Base-by-base conservation (phyloP, 2,329 filamentous ascomycete species). In the Erysiphe pulchra region DNA sequence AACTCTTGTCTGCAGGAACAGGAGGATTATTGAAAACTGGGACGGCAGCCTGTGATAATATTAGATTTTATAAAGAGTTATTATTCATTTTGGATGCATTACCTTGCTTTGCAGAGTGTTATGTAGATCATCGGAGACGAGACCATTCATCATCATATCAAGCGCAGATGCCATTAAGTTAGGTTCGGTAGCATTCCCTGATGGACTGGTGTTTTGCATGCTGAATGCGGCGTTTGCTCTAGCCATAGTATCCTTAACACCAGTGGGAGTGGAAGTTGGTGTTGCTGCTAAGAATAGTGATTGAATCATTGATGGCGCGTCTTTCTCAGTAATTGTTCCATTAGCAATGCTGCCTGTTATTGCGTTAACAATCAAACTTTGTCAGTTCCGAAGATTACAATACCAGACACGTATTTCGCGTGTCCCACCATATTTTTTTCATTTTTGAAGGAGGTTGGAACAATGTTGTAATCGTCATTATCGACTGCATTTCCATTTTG, bases 1-100 rank as follows among this genome's bases (percentile, higher is more conserved):
- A 37, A 56, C 57, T 48, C 58, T 59, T 1, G 62, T 65, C 37
- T 60, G 68, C 17, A 63, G 59, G 50, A 31, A 50, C 47, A 12
- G 45, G 32, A 16, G 32, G 42, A 34, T 54, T 52, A 34, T 38
- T 30, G 24, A 47, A 52, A 14, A 5, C 18, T 13, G 16, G 28
- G 7, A 10, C 41, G n/a, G 10, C 28, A n/a, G 12, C 13, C 14
- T 17, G 17, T 17, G 28, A 28, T 13, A 42, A 18, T 42, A 42
- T 10, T 5, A 28, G 24, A 42, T 20, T 10, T 20, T 42, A 42
- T 17, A 37, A 37, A 4, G 5, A 4, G 34, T 3, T 37, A 8
- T 14, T 37, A 37, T 14, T n/a, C n/a, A n/a, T n/a, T n/a, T n/a
- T n/a, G n/a, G n/a, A n/a, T n/a, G n/a, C 14, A 37, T 4, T 17